Base-by-base conservation (phyloP, 2,329 filamentous ascomycete genomes). In the Colletotrichum coccodes region DNA sequence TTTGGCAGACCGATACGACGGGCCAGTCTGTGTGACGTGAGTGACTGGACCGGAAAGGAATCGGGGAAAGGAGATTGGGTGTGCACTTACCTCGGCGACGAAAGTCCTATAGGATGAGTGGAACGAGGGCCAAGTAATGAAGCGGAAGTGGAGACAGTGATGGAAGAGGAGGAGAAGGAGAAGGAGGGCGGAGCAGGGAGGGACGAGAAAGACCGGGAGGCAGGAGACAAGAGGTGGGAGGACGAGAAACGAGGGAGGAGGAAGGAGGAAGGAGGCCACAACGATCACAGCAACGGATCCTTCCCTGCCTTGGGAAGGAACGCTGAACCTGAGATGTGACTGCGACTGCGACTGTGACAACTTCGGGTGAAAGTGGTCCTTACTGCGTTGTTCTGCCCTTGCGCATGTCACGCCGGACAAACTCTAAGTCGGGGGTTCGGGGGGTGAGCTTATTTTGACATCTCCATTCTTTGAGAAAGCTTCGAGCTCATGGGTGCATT, bases 361-460 rank as follows among this genome's bases (percentile, higher is more conserved):
- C 64, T 68, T 59, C 53, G 65, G 65, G 53, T 59, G 60, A 64
- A 64, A 64, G 65, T 68, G 60, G 65, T 64, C 47, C 65, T 64
- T 42, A 21, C n/a, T 32, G 60, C 49, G 46, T 38, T 16, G 49
- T 34, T 52, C 28, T 34, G 49, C 30, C 49, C 49, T 53, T 32
- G 60, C 38, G 53, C 52, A 53, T 60, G 36, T 49, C 54, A 64
- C 42, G 54, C 61, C 61, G 65, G 47, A 32, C 47, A 23, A 56
- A 65, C 54, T 57, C 46, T 49, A 65, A 56, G 36, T 56, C 47
- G 42, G 30, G 36, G 61, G 50, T 42, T 36, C 47, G 61, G 60
- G 60, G 65, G 46, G 65, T 60, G 65, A 68, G 61, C 65, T 68
- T 68, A 68, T 38, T 68, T 68, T 54, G 61, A 65, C 65, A 65